These are phyloP conservation scores for Aspergillus floridensis DNA, from an alignment of 2,329 filamentous ascomycete species.

Conservation along the genomic window DNA sequence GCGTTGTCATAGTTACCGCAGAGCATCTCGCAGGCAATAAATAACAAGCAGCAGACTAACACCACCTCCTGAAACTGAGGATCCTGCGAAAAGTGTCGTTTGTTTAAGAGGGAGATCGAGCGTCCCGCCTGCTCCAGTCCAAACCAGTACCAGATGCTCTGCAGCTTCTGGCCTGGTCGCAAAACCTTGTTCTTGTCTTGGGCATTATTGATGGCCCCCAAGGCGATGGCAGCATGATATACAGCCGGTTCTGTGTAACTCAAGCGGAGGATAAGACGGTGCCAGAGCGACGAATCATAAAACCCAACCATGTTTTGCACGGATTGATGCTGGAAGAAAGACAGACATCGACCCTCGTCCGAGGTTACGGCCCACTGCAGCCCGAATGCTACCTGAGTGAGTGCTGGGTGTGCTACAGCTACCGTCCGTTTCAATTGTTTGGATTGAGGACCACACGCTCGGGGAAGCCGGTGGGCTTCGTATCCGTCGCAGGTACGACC, in stretches of 20 bases:
- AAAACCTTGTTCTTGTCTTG: neutral
- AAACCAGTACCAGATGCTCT: neutral
- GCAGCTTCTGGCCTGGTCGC: neutral
- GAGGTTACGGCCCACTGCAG: constrained; percentile 3
- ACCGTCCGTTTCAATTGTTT: neutral
- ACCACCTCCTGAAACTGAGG: neutral
- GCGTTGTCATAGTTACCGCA: neutral
- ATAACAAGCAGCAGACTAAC: neutral
- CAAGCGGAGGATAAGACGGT: constrained; percentile 6
- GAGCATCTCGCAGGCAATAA: neutral
- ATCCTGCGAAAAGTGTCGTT: neutral
- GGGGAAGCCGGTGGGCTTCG: neutral
- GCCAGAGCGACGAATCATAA: constrained; percentile 8
- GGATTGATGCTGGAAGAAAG: constrained; percentile 5
- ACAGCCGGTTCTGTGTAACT: constrained; percentile 1
- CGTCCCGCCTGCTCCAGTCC: neutral
- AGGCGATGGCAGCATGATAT: constrained; percentile 3
- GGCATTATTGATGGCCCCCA: neutral
- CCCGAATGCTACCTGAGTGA: neutral
- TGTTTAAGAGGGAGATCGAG: neutral
- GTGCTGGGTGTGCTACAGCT: neutral
- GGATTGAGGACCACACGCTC: neutral
- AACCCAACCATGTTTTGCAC: constrained; percentile 1
- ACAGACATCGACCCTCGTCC: constrained; percentile 5
- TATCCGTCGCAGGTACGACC: neutral